phyloP scores from a whole-genome alignment of 208 protist species.

The Trypanosomatidae sp. region DNA sequence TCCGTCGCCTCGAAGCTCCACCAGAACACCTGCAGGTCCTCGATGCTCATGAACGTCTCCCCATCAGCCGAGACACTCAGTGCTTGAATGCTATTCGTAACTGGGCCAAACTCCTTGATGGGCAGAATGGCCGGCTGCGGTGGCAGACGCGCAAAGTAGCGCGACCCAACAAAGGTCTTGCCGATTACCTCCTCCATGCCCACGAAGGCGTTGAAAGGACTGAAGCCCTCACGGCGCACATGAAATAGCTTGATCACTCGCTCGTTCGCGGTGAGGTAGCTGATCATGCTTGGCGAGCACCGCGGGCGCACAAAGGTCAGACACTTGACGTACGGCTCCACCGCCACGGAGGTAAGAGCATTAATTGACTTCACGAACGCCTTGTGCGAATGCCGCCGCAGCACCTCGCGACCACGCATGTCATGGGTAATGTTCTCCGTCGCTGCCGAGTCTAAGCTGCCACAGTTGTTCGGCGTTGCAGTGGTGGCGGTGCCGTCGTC shows the following conservation, averaged over 20 bases:
- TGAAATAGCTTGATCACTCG: conserved; percentile 87
- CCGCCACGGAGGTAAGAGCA: conserved; percentile 77
- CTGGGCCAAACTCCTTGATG: conserved; percentile 76
- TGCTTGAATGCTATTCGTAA: conserved; percentile 66
- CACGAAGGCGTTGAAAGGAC: conserved; percentile 70
- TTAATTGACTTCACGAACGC: conserved; percentile 86
- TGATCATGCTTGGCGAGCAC: conserved; percentile 77
- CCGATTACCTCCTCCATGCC: conserved; percentile 66
- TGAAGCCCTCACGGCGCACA: conserved; percentile 79
- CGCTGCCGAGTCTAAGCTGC: conserved; percentile 41
- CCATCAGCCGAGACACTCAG: conserved; percentile 77
- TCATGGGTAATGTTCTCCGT: conserved; percentile 49
- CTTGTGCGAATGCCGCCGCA: conserved; percentile 79
- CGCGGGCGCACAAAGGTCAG: conserved; percentile 61
- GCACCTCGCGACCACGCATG: conserved; percentile 60
- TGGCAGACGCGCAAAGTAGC: conserved; percentile 70
- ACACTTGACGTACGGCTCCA: conserved; percentile 76
- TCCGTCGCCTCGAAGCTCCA: conserved; percentile 79
- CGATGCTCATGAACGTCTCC: conserved; percentile 83
- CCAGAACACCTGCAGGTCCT: conserved; percentile 91
- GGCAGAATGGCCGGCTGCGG: conserved; percentile 63
- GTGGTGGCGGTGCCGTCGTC: conserved; percentile 28
- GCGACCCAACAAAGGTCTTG: conserved; percentile 40
- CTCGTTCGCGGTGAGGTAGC: conserved; percentile 88
- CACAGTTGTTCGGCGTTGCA: conserved; percentile 17